Percentiles rank a stretch among this genome's conserved stretches.
Conservation (phyloP, 2,329 filamentous ascomycete genomes). For the Sporothrix curviconia region DNA sequence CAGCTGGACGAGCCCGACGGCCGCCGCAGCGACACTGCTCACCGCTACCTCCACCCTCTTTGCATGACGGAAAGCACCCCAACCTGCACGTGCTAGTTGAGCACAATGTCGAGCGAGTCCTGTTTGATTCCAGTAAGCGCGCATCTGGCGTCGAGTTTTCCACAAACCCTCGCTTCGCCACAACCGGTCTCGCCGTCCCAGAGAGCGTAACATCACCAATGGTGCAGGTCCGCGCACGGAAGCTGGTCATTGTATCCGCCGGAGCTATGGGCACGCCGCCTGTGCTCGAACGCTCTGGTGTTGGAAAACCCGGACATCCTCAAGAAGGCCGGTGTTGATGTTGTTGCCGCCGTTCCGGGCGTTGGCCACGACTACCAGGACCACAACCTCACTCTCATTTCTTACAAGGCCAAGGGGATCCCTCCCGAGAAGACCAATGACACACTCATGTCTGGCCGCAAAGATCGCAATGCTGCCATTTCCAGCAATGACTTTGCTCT, state of each 20-base stretch:
- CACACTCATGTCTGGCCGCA: conserved; percentile 21
- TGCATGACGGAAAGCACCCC: conserved; percentile 24
- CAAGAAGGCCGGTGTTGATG: conserved; percentile 36
- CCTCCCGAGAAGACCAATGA: conserved; percentile 38
- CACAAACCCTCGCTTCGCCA: conserved; percentile 21
- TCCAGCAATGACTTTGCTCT: conserved; percentile 30
- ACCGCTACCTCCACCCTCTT: conserved; percentile 27
- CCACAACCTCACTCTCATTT: conserved; percentile 45
- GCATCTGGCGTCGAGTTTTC: conserved; percentile 46
- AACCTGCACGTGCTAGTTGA: conserved; percentile 30
- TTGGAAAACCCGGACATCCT: conserved; percentile 47
- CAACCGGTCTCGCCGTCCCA: neutral
- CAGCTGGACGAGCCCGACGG: neutral
- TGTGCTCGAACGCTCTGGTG: conserved; percentile 56
- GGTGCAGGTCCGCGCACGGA: conserved; percentile 40
- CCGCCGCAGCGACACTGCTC: conserved; percentile 29
- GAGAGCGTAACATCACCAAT: conserved; percentile 26
- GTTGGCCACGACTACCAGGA: conserved; percentile 50
- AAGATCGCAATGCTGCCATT: conserved; percentile 21
- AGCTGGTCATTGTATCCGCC: conserved; percentile 43
- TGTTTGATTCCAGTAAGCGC: conserved; percentile 37
- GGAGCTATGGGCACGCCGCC: conserved; percentile 48
- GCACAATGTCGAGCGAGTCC: conserved; percentile 35
- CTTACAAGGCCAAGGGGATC: conserved; percentile 41
- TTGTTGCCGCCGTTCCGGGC: conserved; percentile 44